Base-by-base conservation (phyloP, 495 filamentous ascomycete species). In the Pyrenopolyporus hunteri region DNA sequence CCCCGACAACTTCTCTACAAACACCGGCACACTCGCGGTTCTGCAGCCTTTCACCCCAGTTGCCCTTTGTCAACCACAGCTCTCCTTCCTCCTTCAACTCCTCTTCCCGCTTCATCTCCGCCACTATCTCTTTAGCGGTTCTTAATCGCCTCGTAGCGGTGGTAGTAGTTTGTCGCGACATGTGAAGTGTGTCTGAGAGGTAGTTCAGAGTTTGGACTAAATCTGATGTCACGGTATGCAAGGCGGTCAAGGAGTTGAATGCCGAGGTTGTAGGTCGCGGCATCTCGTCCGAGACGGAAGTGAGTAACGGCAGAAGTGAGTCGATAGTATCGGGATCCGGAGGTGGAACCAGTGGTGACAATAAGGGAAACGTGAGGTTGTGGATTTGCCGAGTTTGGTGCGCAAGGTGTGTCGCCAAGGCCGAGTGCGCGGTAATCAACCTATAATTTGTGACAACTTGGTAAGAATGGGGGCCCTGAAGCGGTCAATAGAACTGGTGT, bases 141-240 rank as follows among this genome's bases (percentile, higher is more conserved):
- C 87, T 82, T 25, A 98, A 76, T 25, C 89, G 78, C 25, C 94
- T 81, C 3, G 87, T 85, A 8, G 94, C 94, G 0, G 86, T 86
- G 1, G 85, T 86, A 1, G 89, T 92, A 0, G 89, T 86, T 70
- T 98, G 94, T 2, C 91, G 84, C n/a, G 85, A 88, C 86, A 97
- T 96, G 73, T 98, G 93, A 16, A 98, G 80, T 0, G 90, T 92
- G 70, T 98, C 94, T n/a, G 89, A 88, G 5, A 98, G 81, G 63
- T 89, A 85, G 56, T 89, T 89, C 37, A 98, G 86, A 1, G 90
- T 88, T 49, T 87, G 81, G 25, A 90, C 85, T 11, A 97, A 82
- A 35, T 94, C 91, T 19, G 86, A 74, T 0, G 92, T 96, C 23
- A 86, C 77, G n/a, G 80, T 67, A 66, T 87, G 85, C 7, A 92